Conservation (phyloP, 352 stramenopile genomes). For the Globisporangium canariense region DNA sequence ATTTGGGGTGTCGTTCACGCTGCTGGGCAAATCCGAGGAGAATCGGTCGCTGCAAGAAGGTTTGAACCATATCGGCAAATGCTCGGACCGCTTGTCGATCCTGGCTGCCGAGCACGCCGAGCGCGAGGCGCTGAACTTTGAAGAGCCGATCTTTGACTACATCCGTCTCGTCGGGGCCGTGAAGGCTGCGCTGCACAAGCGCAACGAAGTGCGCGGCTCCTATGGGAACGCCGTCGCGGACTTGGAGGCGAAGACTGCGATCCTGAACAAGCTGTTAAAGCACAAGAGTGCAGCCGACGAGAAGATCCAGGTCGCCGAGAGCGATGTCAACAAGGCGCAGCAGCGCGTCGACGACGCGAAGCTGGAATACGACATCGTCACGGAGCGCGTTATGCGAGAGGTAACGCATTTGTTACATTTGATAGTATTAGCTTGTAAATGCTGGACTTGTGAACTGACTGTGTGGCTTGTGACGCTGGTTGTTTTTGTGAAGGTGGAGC, state of each 20-base stretch:
- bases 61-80: conserved; percentile 90
- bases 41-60: conserved; percentile 90
- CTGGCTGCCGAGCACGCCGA: conserved; percentile 92
- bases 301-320: conserved; percentile 88
- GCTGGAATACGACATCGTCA: conserved; percentile 93
- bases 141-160: conserved; percentile 96
- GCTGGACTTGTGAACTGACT: neutral
- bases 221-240: conserved; percentile 87
- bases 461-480: neutral
- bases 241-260: conserved; percentile 78
- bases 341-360: conserved; percentile 86
- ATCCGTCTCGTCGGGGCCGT: conserved; percentile 95
- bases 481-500: conserved; percentile 69
- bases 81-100: conserved; percentile 89
- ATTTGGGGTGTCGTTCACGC: conserved; percentile 95
- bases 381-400: conserved; percentile 93
- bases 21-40: conserved; percentile 93
- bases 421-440: neutral
- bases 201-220: conserved; percentile 89
- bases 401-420: conserved; percentile 3
- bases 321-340: conserved; percentile 74
- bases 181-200: conserved; percentile 90
- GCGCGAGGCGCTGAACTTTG: conserved; percentile 90
- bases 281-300: conserved; percentile 65
- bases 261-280: conserved; percentile 64